phyloP scores from a whole-genome alignment of 2,329 filamentous ascomycete genomes.

The Sclerotinia nivalis region DNA sequence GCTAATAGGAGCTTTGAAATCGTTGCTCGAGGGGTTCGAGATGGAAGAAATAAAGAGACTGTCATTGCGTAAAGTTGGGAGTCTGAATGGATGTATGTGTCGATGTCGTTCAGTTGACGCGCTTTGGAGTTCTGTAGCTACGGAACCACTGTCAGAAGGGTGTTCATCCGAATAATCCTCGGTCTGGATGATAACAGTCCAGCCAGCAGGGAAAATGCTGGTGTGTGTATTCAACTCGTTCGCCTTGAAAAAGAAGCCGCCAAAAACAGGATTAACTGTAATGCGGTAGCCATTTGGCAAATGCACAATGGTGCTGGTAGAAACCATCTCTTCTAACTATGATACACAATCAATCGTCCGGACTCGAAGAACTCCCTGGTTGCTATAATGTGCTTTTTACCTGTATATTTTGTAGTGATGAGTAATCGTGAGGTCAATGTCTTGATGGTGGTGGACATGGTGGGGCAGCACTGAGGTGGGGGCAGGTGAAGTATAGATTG shows the following conservation, averaged over 20 bases:
- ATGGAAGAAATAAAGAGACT: constrained; percentile 90
- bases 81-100: constrained; percentile 64
- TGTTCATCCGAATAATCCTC: constrained; percentile 46
- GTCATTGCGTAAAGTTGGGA: constrained; percentile 76
- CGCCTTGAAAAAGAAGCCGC: constrained; percentile 86
- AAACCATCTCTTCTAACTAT: constrained; percentile 31
- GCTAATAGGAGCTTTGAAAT: constrained; percentile 77
- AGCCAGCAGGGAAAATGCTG: constrained; percentile 78
- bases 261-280: constrained; percentile 82
- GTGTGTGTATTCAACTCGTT: constrained; percentile 70
- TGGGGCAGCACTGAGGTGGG: not conserved
- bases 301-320: constrained; percentile 52
- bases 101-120: constrained; percentile 40
- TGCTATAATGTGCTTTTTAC: not conserved
- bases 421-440: not conserved
- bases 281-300: constrained; percentile 87
- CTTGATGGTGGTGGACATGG: not conserved
- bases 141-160: constrained; percentile 36
- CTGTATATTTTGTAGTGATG: not conserved
- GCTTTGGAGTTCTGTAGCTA: constrained; percentile 39
- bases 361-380: not conserved
- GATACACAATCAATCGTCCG: not conserved
- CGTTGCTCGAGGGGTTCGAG: constrained; percentile 75
- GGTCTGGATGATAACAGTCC: constrained; percentile 84
- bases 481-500: not conserved